Evolutionary conservation across 1,284 basidiomycete genomes (phyloP), one percentile per base, ranked within the genome.

Genomic region (Rhodotorula sp.): DNA sequence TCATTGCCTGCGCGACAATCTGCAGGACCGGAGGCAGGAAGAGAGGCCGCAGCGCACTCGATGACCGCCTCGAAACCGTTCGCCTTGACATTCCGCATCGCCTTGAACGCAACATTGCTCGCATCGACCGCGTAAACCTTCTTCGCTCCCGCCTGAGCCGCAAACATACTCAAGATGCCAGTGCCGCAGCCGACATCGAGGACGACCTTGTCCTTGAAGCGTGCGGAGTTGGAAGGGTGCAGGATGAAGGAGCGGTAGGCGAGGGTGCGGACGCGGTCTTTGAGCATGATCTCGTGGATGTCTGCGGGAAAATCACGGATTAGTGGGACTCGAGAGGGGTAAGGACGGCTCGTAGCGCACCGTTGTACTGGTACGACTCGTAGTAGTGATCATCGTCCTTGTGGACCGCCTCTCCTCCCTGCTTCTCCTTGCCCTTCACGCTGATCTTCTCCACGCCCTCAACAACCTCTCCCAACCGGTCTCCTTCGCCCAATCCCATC

Each of bases 141-240:
- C 79, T 90, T 91, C 2, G 95, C 95, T 1, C 95, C 95, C 0
- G 92, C 90, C 65, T 88, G 85, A 2, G 94, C 95, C 7, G 94
- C 94, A 75, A 98, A 91, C 74, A 99, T 85, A 0, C 92, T 95
- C 11, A 98, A 83, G 62, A 99, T 96, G 15, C 81, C 81, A 0
- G 92, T 94, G 0, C 93, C 93, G 76, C 93, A 96, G 4, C 95
- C 95, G 30, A 98, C 94, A 76, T 98, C 95, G 77, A 98, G 87
- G 10, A 99, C 94, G 56, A 89, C 82, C 37, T 92, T 91, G 75
- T 89, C 91, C 65, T 86, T 86, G 83, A 98, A 94, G 22, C 95
- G 82, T 22, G 84, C 80, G 1, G 92, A 88, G 79, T 91, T 95
- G n/a, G 85, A 87, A n/a, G 68, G 64, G 40, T 73, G 70, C 44